Percentiles rank a stretch among this genome's conserved stretches.
Evolutionary conservation across 1,284 basidiomycete genomes (phyloP).

Genomic region (Filobasidium uniguttulatum): DNA sequence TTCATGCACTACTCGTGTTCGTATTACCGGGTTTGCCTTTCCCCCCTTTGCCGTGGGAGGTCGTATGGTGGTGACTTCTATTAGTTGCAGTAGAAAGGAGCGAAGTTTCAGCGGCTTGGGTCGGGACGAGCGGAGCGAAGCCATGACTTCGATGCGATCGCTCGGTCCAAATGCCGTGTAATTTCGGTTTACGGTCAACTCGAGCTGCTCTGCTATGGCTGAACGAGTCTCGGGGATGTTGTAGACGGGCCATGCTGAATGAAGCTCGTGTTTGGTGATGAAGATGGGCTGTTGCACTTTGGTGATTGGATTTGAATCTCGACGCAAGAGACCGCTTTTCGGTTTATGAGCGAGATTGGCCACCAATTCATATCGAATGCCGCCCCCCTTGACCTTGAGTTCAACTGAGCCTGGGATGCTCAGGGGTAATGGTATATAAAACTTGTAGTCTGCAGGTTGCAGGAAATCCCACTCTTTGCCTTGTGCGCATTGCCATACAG

Average conservation of each 20-base stretch:
- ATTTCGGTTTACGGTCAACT: constrained; percentile 52
- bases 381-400: constrained; percentile 59
- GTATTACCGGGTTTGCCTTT: constrained; percentile 8
- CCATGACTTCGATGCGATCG: constrained; percentile 58
- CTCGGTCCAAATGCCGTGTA: constrained; percentile 68
- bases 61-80: constrained; percentile 48
- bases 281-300: constrained; percentile 52
- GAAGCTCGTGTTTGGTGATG: constrained; percentile 77
- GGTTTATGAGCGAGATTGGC: constrained; percentile 67
- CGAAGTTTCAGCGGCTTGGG: constrained; percentile 57
- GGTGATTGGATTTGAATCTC: constrained; percentile 47
- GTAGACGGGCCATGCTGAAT: constrained; percentile 79
- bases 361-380: constrained; percentile 69
- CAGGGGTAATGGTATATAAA: constrained; percentile 70
- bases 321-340: constrained; percentile 66
- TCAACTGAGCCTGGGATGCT: constrained; percentile 67
- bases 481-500: constrained; percentile 27
- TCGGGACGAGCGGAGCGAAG: constrained; percentile 41
- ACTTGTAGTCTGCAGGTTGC: constrained; percentile 43
- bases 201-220: constrained; percentile 51
- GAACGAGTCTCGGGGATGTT: constrained; percentile 59
- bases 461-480: constrained; percentile 46
- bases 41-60: constrained; percentile 16
- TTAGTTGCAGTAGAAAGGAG: constrained; percentile 62
- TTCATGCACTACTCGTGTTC: constrained; percentile 37